Evolutionary conservation across 345 rosid genomes (phyloP).

Genomic region (Adansonia digitata): DNA sequence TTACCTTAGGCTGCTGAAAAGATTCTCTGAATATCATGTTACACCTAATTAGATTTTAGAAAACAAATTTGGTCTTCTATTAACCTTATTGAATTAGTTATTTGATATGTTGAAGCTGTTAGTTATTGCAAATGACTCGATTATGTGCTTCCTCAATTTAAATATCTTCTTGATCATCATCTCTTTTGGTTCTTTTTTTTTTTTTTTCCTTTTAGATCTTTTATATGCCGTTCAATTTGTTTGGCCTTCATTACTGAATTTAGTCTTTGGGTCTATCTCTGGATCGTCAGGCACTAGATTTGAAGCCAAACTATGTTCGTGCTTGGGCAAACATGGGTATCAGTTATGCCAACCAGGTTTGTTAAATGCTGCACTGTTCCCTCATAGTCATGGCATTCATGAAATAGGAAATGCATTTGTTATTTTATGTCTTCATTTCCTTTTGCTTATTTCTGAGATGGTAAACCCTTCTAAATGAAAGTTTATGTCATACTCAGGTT

Average conservation of each 20-base stretch:
- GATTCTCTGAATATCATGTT: background rate
- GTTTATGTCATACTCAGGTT: background rate
- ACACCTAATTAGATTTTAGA: background rate
- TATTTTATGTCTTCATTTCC: background rate
- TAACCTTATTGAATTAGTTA: background rate
- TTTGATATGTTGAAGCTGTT: background rate
- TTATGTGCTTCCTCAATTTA: background rate
- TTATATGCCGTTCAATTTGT: background rate
- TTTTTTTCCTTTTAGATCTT: background rate
- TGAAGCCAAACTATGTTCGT: constrained; percentile 99
- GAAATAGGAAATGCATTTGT: background rate
- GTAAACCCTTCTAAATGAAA: background rate
- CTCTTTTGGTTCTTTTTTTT: background rate
- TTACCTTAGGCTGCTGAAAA: background rate
- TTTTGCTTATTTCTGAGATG: background rate
- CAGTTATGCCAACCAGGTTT: constrained; percentile 98
- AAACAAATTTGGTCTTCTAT: background rate
- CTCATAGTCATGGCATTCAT: background rate
- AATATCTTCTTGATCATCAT: background rate
- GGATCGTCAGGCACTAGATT: constrained; percentile 73
- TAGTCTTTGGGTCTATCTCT: background rate
- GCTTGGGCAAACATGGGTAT: constrained; percentile 99
- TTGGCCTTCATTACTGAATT: background rate
- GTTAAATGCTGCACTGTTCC: constrained; percentile 8
- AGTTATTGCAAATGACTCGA: background rate